Evolutionary conservation across 2,329 filamentous ascomycete genomes (phyloP), one percentile per base, ranked within the genome.

Genomic region (Tolypocladium guangdongense): DNA sequence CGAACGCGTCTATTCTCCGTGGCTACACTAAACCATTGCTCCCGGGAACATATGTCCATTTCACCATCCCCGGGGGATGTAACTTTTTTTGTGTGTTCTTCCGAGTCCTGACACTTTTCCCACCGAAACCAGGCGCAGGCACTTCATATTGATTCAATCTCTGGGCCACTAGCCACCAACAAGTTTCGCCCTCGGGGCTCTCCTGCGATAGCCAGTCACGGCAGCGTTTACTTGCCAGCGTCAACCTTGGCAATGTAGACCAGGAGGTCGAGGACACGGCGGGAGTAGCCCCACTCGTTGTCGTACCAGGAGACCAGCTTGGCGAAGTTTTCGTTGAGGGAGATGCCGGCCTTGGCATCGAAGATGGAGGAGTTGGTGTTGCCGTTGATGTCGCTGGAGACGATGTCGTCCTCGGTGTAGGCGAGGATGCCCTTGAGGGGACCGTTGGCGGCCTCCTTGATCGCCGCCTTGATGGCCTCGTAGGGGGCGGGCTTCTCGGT

Each of bases 231-330:
- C 64, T 80, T 75, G 70, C 71, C 68, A 66, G 69, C 80, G 67
- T 91, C 88, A 61, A 86, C 84, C 81, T 88, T 88, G 74, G 87
- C 78, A 67, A 91, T 81, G 80, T 90, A 87, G 75, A 80, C 78
- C 71, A 83, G 71, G 66, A 93, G 87, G 77, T 93, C 88, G 64
- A 91, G 78, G 68, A 91, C 88, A 84, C 88, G 93, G 80, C 91
- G 91, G 75, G 88, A 95, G 87, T 99, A 97, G 70, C 91, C 93
- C 90, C 91, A 96, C 84, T 97, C 92, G 83, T 97, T 97, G 83
- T 96, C 90, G 78, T 96, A 96, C 93, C 92, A 97, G 68, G 86
- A 86, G 73, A 96, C 87, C 59, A 99, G 83, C 88, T 99, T 99
- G 83, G 96, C 85, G 74, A 97, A 97, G 86, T 96, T 91, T 69